A percentile compares a stretch with the other conserved stretches of the same genome.
Conservation (phyloP, 2,329 filamentous ascomycete species). For the Scedosporium apiospermum region DNA sequence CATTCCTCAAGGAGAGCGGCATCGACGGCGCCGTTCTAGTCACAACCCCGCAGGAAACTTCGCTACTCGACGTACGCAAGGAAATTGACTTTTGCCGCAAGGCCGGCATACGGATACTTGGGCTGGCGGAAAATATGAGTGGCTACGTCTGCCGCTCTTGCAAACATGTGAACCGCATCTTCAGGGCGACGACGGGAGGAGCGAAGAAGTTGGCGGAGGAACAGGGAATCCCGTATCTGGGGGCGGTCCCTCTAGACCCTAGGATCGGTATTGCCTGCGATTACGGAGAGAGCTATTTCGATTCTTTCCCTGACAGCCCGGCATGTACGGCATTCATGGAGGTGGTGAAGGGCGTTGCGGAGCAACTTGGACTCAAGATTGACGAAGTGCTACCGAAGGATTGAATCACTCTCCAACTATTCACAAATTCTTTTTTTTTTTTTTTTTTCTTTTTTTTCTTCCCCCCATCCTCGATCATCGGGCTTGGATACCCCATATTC, state of each 20-base stretch:
- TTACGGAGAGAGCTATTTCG: conserved; percentile 94
- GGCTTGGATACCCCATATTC: background rate
- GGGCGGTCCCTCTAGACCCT: conserved; percentile 83
- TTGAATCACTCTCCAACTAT: background rate
- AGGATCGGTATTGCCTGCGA: conserved; percentile 94
- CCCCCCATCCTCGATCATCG: background rate
- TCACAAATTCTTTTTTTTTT: background rate
- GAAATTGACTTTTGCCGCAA: conserved; percentile 98
- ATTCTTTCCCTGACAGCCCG: conserved; percentile 86
- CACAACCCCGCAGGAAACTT: conserved; percentile 91
- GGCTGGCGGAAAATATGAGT: conserved; percentile 95
- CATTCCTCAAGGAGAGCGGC: conserved; percentile 79
- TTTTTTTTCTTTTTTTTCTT: background rate
- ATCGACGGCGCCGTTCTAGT: conserved; percentile 91
- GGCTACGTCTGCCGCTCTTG: conserved; percentile 95
- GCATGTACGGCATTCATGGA: conserved; percentile 72
- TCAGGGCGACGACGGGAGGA: conserved; percentile 83
- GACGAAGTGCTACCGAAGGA: conserved; percentile 27
- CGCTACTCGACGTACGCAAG: conserved; percentile 85
- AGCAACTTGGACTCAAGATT: conserved; percentile 54
- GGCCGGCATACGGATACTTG: conserved; percentile 79
- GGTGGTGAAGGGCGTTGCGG: conserved; percentile 66
- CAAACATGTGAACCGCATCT: conserved; percentile 73
- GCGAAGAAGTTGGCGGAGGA: conserved; percentile 72
- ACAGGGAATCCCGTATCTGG: conserved; percentile 80